phyloP scores from a whole-genome alignment of 768 basidiomycete species.

The Clitopilus hobsonii region DNA sequence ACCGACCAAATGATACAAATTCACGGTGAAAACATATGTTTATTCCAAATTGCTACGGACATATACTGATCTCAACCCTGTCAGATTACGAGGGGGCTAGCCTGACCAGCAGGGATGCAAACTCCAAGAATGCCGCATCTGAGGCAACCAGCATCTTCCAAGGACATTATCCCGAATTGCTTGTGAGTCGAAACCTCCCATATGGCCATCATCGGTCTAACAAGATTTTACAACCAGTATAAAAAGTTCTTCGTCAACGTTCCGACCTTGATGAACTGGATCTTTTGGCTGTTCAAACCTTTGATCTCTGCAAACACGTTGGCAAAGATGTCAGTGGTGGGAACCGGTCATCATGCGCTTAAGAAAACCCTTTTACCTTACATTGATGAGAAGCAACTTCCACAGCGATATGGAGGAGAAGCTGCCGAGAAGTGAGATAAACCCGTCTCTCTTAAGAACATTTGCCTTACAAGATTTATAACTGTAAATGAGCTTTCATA shows the following conservation, averaged over 20 bases:
- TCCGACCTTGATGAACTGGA: slow-evolving; percentile 70
- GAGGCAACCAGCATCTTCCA: slow-evolving; percentile 74
- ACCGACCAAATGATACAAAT: slow-evolving; percentile 71
- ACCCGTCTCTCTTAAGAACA: too few relatives aligned
- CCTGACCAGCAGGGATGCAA: slow-evolving; percentile 61
- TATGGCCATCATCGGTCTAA: background rate
- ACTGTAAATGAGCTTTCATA: background rate
- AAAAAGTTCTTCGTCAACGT: slow-evolving; percentile 83
- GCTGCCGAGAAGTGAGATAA: slow-evolving; percentile 21
- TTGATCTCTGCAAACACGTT: slow-evolving; percentile 68
- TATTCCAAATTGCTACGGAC: background rate
- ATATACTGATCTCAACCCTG: background rate
- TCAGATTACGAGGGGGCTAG: slow-evolving; percentile 74
- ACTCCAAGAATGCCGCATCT: slow-evolving; percentile 72
- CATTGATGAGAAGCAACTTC: slow-evolving; percentile 56
- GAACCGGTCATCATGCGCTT: slow-evolving; percentile 54
- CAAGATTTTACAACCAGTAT: slow-evolving; percentile 31
- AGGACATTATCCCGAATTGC: slow-evolving; percentile 74
- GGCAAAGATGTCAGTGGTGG: slow-evolving; percentile 78
- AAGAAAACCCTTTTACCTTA: slow-evolving; percentile 53
- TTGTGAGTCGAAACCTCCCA: slow-evolving; percentile 37
- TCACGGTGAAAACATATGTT: slow-evolving; percentile 41
- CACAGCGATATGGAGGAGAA: slow-evolving; percentile 66
- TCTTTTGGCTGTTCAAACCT: slow-evolving; percentile 82
- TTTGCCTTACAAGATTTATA: background rate